Conservation (phyloP, 768 basidiomycete genomes). For the Tricholoma matsutake region DNA sequence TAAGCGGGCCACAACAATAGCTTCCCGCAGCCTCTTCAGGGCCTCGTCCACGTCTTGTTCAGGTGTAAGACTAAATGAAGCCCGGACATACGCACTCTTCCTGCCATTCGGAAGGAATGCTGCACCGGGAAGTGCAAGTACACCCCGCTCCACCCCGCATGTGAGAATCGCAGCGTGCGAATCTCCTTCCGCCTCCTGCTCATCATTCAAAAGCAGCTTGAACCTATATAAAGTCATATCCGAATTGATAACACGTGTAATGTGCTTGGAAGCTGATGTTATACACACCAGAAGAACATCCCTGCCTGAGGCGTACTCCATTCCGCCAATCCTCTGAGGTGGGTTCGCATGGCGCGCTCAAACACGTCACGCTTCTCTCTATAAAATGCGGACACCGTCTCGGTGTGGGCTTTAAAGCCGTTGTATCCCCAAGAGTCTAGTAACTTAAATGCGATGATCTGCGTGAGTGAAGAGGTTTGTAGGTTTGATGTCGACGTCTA, state of each 20-base stretch:
- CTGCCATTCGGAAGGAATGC: conserved; percentile 58
- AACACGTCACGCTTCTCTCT: conserved; percentile 67
- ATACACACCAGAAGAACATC: conserved; percentile 82
- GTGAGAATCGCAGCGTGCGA: conserved; percentile 63
- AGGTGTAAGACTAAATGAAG: conserved; percentile 66
- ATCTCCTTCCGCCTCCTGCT: conserved; percentile 45
- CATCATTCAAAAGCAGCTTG: conserved; percentile 47
- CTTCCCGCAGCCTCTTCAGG: conserved; percentile 48
- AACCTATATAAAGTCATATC: conserved; percentile 43
- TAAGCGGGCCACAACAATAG: conserved; percentile 25
- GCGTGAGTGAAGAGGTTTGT: conserved; percentile 56
- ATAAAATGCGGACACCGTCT: conserved; percentile 65
- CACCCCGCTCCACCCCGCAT: conserved; percentile 68
- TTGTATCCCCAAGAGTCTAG: conserved; percentile 68
- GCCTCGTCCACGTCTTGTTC: conserved; percentile 71
- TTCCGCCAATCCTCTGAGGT: conserved; percentile 63
- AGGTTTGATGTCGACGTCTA: conserved; percentile 49
- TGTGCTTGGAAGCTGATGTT: not conserved
- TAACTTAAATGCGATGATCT: conserved; percentile 54
- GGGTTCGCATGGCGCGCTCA: conserved; percentile 60
- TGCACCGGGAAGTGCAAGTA: conserved; percentile 81
- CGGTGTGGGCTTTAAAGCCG: conserved; percentile 64
- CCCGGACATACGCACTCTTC: conserved; percentile 53
- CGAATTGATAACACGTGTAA: not conserved
- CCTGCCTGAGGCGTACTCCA: conserved; percentile 70